Base-by-base conservation (phyloP, 192 early-diverging fungal genomes). In the Linnemannia hyalina region DNA sequence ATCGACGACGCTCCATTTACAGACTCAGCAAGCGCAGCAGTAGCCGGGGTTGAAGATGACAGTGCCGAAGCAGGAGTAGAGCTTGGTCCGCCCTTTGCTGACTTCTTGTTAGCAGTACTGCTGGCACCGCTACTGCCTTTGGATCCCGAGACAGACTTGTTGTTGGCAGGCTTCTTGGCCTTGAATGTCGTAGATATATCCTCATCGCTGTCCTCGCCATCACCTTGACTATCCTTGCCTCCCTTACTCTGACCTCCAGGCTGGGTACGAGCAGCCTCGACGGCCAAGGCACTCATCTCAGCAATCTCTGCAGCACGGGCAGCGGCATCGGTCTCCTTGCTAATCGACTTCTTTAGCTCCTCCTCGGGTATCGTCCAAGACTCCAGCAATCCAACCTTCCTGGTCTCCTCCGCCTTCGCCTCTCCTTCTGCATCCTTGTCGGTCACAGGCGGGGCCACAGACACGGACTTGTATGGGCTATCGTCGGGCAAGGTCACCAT, bases 151-250 rank as follows among this genome's bases (percentile, higher is more conserved):
- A 38, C 40, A 18, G 68, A 40, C n/a, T 46, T 80, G 15, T 79
- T 80, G 13, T 79, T 78, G 20, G 55, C 46, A 32, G 41, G 5
- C 3, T 71, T 73, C 36, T 68, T 70, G 5, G 35, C 47, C 74
- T 60, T 80, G 41, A 57, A 35, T 0, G 77, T 16, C 23, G 38
- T 32, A 47, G 52, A 29, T 22, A 46, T 72, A 35, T 86, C 84
- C 20, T 86, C 84, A 63, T 86, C 84, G 70, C 84, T 86, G 40
- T 86, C 84, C 4, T 86, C 84, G 18, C 70, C 75, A 78, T 85
- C 82, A 4, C 44, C 73, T 44, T 80, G 82, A 72, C 73, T 76
- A 16, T 85, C 77, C 55, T 76, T 79, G 5, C 84, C 76, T 6
- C 79, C 80, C 40, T 86, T 86, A 68, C 49, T 81, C 26, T 86